Evolutionary conservation across 352 stramenopile species (phyloP).

Genomic region (Thraustochytrium sp.): DNA sequence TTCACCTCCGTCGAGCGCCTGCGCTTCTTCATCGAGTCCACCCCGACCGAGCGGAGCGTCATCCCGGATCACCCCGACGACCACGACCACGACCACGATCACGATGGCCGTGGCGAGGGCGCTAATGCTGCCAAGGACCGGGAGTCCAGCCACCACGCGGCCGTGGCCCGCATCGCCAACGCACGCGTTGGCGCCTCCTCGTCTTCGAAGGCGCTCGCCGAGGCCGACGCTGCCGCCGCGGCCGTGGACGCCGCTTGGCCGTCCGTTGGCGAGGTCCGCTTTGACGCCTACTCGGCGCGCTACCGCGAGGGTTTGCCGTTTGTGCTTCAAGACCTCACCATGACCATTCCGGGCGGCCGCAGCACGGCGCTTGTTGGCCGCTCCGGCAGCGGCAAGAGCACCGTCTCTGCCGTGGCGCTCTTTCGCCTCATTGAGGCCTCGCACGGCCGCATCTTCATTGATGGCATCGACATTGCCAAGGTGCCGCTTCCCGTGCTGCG

Average conservation of each 20-base stretch:
- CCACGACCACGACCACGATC: neutral
- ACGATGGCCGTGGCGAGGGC: neutral
- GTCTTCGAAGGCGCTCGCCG: too few relatives aligned
- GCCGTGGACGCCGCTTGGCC: constrained; percentile 35
- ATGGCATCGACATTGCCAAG: constrained; percentile 60
- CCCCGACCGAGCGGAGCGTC: constrained; percentile 18
- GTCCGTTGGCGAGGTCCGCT: neutral
- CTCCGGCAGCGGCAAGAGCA: constrained; percentile 64
- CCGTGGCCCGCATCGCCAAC: neutral
- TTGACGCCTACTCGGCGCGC: constrained; percentile 20
- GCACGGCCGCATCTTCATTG: constrained; percentile 57
- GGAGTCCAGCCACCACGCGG: too few relatives aligned
- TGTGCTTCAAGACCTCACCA: constrained; percentile 53
- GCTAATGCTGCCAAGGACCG: too few relatives aligned
- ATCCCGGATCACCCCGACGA: neutral
- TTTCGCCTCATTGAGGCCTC: constrained; percentile 63
- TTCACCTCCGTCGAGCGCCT: constrained; percentile 49
- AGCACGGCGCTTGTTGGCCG: constrained; percentile 56
- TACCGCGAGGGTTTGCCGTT: constrained; percentile 40
- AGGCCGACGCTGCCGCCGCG: too few relatives aligned
- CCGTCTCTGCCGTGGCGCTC: constrained; percentile 56
- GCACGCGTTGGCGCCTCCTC: too few relatives aligned
- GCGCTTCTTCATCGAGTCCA: constrained; percentile 44
- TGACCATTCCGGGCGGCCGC: constrained; percentile 54
- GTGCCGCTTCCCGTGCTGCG: constrained; percentile 60